Base-by-base conservation (phyloP, 257 asterid genomes). In the Cordia subcordata region DNA sequence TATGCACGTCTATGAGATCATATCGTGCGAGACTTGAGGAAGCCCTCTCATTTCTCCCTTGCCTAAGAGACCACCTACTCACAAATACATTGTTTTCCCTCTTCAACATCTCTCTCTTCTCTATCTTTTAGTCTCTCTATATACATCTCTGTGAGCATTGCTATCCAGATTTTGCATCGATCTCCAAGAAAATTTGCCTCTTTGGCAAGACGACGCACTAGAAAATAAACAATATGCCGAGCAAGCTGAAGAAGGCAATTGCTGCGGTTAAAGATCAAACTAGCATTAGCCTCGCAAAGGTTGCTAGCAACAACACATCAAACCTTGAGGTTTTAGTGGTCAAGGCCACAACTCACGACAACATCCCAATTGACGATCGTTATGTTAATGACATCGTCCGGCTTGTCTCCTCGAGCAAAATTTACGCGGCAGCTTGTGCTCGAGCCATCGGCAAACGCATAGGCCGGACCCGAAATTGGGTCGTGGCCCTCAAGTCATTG, bases 281-380 rank as follows among this genome's bases (percentile, higher is more conserved):
- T 16, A 89, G 97, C 89, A 86, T 89, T 52, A 70, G 97, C 81
- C 84, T 86, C 21, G 97, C 97, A 3, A 89, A 81, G 76, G 94
- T 86, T 55, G 75, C 87, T 0, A 75, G 71, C 80, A 80, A 80
- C 68, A 77, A 66, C 16, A 77, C 82, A 5, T 72, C 91, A 8
- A 70, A 68, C 16, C 87, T 89, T 2, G 97, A 89, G 56, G 92
- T 89, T 17, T 78, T 78, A 0, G 88, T 89, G 27, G 81, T 89
- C 56, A 89, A 84, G 62, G 89, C 97, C 75, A 89, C 95, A 6
- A 84, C 94, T 53, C 95, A 89, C 10, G 95, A 86, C 10, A 86
- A 66, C 55, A 72, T 78, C 11, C 95, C 92, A 3, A 53, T 89
- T 4, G 94, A 89, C 0, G 88, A 82, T 6, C 82, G 79, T 35